These are phyloP conservation scores for Inga leiocalycina DNA, from an alignment of 306 rosid genomes.

Conservation along the genomic window DNA sequence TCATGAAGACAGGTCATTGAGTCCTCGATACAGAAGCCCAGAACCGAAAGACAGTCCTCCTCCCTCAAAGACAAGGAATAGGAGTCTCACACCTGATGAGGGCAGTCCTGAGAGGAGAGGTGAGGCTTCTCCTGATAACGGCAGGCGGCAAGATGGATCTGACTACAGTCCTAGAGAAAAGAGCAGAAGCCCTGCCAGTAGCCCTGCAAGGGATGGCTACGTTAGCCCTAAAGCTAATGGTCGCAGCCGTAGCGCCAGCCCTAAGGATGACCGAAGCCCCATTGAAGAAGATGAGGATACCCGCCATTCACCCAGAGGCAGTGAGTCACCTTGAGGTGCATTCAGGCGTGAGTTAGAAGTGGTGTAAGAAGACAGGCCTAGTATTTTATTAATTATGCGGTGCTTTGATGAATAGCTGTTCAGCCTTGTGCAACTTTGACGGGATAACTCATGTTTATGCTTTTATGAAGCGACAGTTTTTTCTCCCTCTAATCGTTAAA, in stretches of 20 bases:
- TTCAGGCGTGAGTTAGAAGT: not conserved
- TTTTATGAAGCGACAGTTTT: not conserved
- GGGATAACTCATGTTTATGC: not conserved
- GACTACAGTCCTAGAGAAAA: conserved; percentile 46
- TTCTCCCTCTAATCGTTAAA: not conserved
- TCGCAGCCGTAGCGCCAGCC: conserved; percentile 41
- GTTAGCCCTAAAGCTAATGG: conserved; percentile 49
- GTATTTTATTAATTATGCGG: not conserved
- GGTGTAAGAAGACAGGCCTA: not conserved
- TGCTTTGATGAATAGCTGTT: not conserved
- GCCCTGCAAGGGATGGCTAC: conserved; percentile 42
- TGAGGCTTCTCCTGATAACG: conserved; percentile 47
- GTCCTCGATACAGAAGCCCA: conserved; percentile 48
- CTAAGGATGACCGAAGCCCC: conserved; percentile 62
- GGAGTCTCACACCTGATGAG: conserved; percentile 48
- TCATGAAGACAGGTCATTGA: conserved; percentile 47
- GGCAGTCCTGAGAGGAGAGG: conserved; percentile 44
- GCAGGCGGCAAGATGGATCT: conserved; percentile 46
- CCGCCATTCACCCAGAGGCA: conserved; percentile 50
- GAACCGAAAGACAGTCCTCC: conserved; percentile 38
- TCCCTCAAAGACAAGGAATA: conserved; percentile 44
- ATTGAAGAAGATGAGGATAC: conserved; percentile 50
- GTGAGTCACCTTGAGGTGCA: conserved; percentile 43
- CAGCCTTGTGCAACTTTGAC: not conserved
- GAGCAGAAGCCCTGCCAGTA: conserved; percentile 46